Percentiles rank a stretch among this genome's conserved stretches.
phyloP scores from a whole-genome alignment of 257 asterid genomes.

The Phtheirospermum japonicum region DNA sequence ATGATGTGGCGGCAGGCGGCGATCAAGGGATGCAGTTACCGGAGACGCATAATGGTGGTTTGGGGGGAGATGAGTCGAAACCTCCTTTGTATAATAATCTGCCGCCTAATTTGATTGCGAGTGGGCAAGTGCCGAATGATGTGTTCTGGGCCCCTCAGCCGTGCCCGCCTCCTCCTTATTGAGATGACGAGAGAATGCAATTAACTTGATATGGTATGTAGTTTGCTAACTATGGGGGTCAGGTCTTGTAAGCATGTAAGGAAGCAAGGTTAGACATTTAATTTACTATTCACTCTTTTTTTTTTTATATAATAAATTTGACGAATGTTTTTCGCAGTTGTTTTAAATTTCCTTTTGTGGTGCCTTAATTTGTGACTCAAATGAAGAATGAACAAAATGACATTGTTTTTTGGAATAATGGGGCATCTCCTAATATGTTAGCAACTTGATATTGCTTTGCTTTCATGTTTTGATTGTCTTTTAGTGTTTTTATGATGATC shows the following conservation, averaged over 20 bases:
- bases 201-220: conserved; percentile 30
- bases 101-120: conserved; percentile 47
- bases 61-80: conserved; percentile 29
- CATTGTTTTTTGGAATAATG: too few species aligned
- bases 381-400: too few species aligned
- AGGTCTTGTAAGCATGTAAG: not conserved
- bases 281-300: not conserved
- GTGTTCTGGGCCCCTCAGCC: conserved; percentile 65
- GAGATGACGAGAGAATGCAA: conserved; percentile 31
- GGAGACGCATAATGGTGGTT: too few species aligned
- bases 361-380: too few species aligned
- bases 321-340: not conserved
- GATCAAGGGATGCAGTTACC: conserved; percentile 32
- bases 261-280: conserved; percentile 14
- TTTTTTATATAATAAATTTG: not conserved
- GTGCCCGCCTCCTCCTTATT: conserved; percentile 43
- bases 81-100: conserved; percentile 39
- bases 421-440: too few species aligned
- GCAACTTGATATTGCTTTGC: too few species aligned
- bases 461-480: not conserved
- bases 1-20: conserved; percentile 39
- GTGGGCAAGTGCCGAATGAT: conserved; percentile 57
- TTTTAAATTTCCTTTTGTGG: conserved; percentile 17
- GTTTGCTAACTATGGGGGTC: not conserved
- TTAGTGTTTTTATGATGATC: not conserved